A percentile compares a stretch with the other conserved stretches of the same genome.
phyloP scores from a whole-genome alignment of 345 rosid species.

The Corchorus olitorius region DNA sequence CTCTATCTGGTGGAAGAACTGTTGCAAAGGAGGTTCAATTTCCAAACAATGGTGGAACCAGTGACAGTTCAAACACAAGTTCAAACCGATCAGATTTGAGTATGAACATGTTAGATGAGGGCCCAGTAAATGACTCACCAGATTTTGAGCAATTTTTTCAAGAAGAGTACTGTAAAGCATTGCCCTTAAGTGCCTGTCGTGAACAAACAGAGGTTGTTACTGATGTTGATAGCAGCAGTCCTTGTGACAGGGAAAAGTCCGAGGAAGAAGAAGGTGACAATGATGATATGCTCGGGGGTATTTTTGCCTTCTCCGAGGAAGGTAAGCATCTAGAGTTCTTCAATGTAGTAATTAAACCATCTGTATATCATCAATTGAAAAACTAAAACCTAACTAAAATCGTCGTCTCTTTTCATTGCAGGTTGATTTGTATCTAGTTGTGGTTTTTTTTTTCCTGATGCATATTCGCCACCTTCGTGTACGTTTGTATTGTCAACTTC shows the following conservation, averaged over 20 bases:
- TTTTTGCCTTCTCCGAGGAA: slow-evolving; percentile 92
- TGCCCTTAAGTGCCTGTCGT: slow-evolving; percentile 27
- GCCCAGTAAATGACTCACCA: slow-evolving; percentile 44
- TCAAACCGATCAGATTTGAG: slow-evolving; percentile 70
- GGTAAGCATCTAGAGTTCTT: slow-evolving; percentile 44
- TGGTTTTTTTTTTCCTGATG: slow-evolving; percentile 16
- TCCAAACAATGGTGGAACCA: slow-evolving; percentile 46
- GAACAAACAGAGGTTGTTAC: slow-evolving; percentile 43
- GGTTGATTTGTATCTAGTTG: slow-evolving; percentile 41
- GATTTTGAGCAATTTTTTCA: slow-evolving; percentile 75
- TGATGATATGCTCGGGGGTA: slow-evolving; percentile 88
- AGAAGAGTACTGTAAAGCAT: slow-evolving; percentile 61
- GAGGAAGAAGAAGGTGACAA: slow-evolving; percentile 79
- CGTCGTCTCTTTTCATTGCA: slow-evolving; percentile 30
- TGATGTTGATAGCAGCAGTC: slow-evolving; percentile 49
- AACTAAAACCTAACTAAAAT: slow-evolving; percentile 8
- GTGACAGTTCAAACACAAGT: slow-evolving; percentile 61
- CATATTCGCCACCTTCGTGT: neutral
- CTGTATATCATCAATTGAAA: neutral
- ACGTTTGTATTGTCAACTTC: slow-evolving; percentile 1
- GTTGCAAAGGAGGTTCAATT: slow-evolving; percentile 45
- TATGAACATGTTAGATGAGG: slow-evolving; percentile 59
- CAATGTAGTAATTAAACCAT: neutral
- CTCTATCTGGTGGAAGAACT: slow-evolving; percentile 55
- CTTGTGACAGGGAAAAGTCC: slow-evolving; percentile 59